Conservation (phyloP, 768 basidiomycete species). For the Suillus spraguei region DNA sequence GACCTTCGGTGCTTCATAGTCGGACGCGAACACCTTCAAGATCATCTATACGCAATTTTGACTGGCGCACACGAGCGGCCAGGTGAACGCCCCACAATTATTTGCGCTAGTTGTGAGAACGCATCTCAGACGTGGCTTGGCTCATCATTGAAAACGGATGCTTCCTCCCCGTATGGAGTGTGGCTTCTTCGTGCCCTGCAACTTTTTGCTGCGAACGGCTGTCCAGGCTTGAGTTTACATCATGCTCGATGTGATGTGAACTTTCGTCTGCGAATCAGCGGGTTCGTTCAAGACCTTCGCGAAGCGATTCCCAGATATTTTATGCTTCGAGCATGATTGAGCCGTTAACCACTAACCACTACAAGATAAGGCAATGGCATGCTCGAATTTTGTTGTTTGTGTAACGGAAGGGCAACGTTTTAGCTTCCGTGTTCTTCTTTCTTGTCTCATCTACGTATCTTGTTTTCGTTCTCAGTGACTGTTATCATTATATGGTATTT, state of each 20-base stretch:
- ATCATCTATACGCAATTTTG: constrained; percentile 22
- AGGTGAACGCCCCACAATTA: not conserved
- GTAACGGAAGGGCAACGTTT: too few relatives aligned
- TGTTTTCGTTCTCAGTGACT: not conserved
- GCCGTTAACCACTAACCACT: too few relatives aligned
- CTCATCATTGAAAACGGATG: constrained; percentile 12
- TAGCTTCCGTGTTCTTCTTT: not conserved
- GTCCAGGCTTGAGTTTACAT: not conserved
- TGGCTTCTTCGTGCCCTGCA: constrained; percentile 29
- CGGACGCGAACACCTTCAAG: constrained; percentile 34
- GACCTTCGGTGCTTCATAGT: constrained; percentile 35
- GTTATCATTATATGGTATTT: not conserved
- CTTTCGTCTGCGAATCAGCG: not conserved
- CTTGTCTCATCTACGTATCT: not conserved
- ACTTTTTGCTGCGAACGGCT: constrained; percentile 9
- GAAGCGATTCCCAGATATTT: constrained; percentile 20
- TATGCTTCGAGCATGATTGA: constrained; percentile 15
- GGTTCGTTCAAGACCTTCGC: constrained; percentile 12
- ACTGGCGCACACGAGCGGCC: constrained; percentile 12
- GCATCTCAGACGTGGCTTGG: constrained; percentile 14
- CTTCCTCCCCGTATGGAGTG: constrained; percentile 16
- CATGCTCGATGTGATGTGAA: not conserved
- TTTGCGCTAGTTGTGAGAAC: constrained; percentile 12
- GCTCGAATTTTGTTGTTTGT: too few relatives aligned
- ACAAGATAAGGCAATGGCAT: not conserved